phyloP scores from a whole-genome alignment of 2,329 filamentous ascomycete species.

The Aspergillus ustus region DNA sequence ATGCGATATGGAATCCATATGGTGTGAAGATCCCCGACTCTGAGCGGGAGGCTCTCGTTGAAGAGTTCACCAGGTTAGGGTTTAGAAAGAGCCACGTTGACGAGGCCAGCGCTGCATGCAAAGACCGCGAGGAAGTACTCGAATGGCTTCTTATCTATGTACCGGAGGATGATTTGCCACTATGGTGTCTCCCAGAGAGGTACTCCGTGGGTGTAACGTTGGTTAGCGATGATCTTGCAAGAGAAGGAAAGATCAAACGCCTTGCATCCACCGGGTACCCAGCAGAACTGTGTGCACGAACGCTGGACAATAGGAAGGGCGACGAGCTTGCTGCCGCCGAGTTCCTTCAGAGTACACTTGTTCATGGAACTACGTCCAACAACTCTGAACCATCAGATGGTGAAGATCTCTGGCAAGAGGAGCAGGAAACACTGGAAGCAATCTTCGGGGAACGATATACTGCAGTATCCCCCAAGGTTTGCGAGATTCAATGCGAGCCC shows the following conservation, averaged over 20 bases:
- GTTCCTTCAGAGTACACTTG: slow-evolving; percentile 72
- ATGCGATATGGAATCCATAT: slow-evolving; percentile 87
- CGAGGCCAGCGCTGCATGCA: slow-evolving; percentile 85
- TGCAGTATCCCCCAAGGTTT: slow-evolving; percentile 64
- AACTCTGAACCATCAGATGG: slow-evolving; percentile 36
- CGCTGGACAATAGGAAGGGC: slow-evolving; percentile 70
- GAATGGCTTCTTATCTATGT: slow-evolving; percentile 98
- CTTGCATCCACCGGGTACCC: slow-evolving; percentile 85
- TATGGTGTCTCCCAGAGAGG: slow-evolving; percentile 87
- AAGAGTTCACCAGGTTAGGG: slow-evolving; percentile 75
- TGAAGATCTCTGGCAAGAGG: slow-evolving; percentile 76
- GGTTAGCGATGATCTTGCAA: slow-evolving; percentile 77
- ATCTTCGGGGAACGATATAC: slow-evolving; percentile 80
- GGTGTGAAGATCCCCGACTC: slow-evolving; percentile 65
- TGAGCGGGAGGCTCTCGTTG: slow-evolving; percentile 65
- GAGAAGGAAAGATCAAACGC: slow-evolving; percentile 80
- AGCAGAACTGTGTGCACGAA: slow-evolving; percentile 77
- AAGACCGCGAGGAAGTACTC: slow-evolving; percentile 87
- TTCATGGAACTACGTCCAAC: slow-evolving; percentile 48
- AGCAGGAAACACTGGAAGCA: slow-evolving; percentile 79
- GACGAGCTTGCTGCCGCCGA: slow-evolving; percentile 80
- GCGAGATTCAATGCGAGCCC: slow-evolving; percentile 69
- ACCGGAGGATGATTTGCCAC: slow-evolving; percentile 92
- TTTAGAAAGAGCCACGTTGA: slow-evolving; percentile 89
- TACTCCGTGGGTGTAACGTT: slow-evolving; percentile 91